Conservation (phyloP, 441 rosid species). For the Populus hybrid region DNA sequence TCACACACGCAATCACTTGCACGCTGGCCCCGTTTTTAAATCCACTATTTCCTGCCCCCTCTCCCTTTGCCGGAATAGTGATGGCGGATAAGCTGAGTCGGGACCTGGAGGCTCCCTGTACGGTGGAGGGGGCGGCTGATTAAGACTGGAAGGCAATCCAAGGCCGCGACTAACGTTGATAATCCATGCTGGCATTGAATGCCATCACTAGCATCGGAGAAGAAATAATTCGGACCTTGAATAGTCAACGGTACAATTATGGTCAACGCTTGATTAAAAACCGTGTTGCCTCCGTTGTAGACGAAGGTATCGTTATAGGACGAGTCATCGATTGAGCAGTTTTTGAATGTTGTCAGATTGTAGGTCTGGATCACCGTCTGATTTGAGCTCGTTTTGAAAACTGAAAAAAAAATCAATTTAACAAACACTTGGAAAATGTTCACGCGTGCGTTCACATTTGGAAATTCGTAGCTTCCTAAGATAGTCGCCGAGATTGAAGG, state of each 20-base stretch:
- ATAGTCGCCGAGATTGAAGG: slow-evolving; percentile 63
- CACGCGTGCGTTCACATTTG: too few species aligned
- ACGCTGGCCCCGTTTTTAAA: neutral
- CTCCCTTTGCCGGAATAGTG: slow-evolving; percentile 19
- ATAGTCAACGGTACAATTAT: slow-evolving; percentile 47
- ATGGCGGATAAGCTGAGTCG: slow-evolving; percentile 38
- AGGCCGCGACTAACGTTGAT: slow-evolving; percentile 50
- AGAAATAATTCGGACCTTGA: slow-evolving; percentile 49
- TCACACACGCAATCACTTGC: slow-evolving; percentile 12
- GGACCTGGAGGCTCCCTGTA: slow-evolving; percentile 42
- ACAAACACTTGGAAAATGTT: neutral
- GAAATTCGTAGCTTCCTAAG: slow-evolving; percentile 40
- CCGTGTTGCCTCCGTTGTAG: slow-evolving; percentile 39
- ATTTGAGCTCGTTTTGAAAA: slow-evolving; percentile 54
- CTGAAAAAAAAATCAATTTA: slow-evolving; percentile 16
- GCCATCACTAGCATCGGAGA: slow-evolving; percentile 53
- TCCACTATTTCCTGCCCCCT: slow-evolving; percentile 23
- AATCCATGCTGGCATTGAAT: slow-evolving; percentile 52
- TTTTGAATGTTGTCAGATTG: slow-evolving; percentile 47
- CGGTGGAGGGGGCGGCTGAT: slow-evolving; percentile 67
- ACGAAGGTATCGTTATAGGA: slow-evolving; percentile 35
- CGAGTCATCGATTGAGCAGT: slow-evolving; percentile 45
- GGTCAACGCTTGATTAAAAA: slow-evolving; percentile 32
- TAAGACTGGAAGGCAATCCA: slow-evolving; percentile 66
- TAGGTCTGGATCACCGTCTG: slow-evolving; percentile 58